phyloP scores from a whole-genome alignment of 2,329 filamentous ascomycete species.

The Hypocreales sp. region DNA sequence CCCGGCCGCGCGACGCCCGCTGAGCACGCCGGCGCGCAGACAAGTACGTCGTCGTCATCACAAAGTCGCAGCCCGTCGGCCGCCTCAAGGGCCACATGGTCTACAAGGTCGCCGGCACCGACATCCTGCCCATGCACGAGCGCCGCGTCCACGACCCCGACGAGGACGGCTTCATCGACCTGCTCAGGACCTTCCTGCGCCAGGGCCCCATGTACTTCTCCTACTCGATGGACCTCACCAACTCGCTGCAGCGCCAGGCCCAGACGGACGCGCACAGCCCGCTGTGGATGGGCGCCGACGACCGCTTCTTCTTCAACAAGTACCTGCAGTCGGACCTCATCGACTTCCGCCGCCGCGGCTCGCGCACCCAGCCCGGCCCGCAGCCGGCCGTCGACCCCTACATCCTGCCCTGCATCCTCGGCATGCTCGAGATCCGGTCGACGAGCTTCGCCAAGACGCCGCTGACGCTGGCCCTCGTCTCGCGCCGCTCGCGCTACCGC shows the following conservation, averaged over 20 bases:
- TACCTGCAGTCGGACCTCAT: slow-evolving; percentile 87
- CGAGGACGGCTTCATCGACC: slow-evolving; percentile 76
- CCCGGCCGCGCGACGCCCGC: no score
- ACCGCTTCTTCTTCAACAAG: slow-evolving; percentile 98
- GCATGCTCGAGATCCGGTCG: slow-evolving; percentile 82
- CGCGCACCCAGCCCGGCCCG: slow-evolving; percentile 47
- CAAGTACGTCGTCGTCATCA: slow-evolving; percentile 95
- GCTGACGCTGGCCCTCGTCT: slow-evolving; percentile 76
- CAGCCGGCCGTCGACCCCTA: slow-evolving; percentile 76
- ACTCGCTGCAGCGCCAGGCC: slow-evolving; percentile 88
- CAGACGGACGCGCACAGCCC: slow-evolving; percentile 56
- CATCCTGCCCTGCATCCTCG: slow-evolving; percentile 90
- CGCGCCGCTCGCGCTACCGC: slow-evolving; percentile 72
- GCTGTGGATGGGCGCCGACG: slow-evolving; percentile 83
- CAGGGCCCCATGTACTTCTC: slow-evolving; percentile 93
- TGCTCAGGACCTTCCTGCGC: slow-evolving; percentile 71
- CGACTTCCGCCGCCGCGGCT: slow-evolving; percentile 57
- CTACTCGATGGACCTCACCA: slow-evolving; percentile 92
- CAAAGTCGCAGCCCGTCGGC: slow-evolving; percentile 81
- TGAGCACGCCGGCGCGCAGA: no score
- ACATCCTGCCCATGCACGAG: slow-evolving; percentile 88
- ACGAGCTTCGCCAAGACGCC: slow-evolving; percentile 75
- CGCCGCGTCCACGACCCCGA: slow-evolving; percentile 81
- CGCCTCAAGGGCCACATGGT: slow-evolving; percentile 91
- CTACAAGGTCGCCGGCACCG: slow-evolving; percentile 81